Conservation (phyloP, 208 protist species). For the Leishmania turanica region DNA sequence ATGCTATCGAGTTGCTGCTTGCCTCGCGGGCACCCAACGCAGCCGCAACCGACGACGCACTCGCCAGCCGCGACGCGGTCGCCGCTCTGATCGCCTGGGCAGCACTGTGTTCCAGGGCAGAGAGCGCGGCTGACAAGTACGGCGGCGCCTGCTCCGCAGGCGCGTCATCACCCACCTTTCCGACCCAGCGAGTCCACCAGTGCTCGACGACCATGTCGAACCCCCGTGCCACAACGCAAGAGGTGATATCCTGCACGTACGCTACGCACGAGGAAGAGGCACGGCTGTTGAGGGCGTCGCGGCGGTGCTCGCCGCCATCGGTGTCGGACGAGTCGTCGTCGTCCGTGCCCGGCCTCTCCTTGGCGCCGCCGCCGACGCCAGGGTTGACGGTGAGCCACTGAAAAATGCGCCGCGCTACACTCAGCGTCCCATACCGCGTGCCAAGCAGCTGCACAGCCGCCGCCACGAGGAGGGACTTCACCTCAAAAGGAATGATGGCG, state of each 20-base stretch:
- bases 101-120: conserved; percentile 19
- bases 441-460: conserved; percentile 55
- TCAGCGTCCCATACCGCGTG: conserved; percentile 36
- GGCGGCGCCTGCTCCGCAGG: background rate
- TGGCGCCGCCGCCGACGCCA: background rate
- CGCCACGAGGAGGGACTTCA: conserved; percentile 46
- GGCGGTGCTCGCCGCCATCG: background rate
- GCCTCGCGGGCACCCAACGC: conserved; percentile 1
- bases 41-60: conserved; percentile 14
- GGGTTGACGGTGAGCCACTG: conserved; percentile 33
- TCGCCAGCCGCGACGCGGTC: conserved; percentile 11
- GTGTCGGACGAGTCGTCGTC: background rate
- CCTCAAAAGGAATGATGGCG: conserved; percentile 31
- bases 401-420: conserved; percentile 26
- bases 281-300: background rate
- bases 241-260: conserved; percentile 29
- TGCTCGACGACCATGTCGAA: conserved; percentile 31
- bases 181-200: conserved; percentile 7
- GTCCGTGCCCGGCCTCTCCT: background rate
- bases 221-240: conserved; percentile 19
- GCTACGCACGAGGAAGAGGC: background rate
- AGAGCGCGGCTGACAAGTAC: conserved; percentile 9
- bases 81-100: background rate
- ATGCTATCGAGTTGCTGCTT: background rate
- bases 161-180: background rate